A percentile compares a stretch with the other conserved stretches of the same genome.
Conservation (phyloP, 2,329 filamentous ascomycete genomes). For the Exophiala dermatitidis region DNA sequence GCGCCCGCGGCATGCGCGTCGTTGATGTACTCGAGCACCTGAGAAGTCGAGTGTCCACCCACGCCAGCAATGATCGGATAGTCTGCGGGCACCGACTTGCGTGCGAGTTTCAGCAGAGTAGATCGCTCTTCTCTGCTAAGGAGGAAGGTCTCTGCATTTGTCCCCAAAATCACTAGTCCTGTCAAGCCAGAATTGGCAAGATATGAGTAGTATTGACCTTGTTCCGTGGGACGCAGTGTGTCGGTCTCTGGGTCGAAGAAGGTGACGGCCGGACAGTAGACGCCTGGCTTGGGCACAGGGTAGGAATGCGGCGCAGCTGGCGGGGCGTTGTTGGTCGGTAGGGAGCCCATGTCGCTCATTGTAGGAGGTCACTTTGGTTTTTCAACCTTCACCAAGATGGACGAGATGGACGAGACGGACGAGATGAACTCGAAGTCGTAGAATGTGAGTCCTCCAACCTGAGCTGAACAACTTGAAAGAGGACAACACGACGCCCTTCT, state of each 20-base stretch:
- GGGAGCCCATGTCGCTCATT: slow-evolving; percentile 17
- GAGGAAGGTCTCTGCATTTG: slow-evolving; percentile 51
- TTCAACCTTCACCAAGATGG: background rate
- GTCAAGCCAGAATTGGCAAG: slow-evolving; percentile 45
- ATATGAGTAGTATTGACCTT: slow-evolving; percentile 47
- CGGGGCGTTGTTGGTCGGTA: slow-evolving; percentile 1
- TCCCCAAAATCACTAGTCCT: slow-evolving; percentile 49
- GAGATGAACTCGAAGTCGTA: background rate
- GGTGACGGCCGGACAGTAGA: slow-evolving; percentile 49
- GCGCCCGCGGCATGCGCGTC: slow-evolving; percentile 57
- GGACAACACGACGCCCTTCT: background rate
- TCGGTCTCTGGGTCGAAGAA: slow-evolving; percentile 47
- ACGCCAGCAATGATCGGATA: slow-evolving; percentile 58
- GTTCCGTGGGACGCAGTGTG: slow-evolving; percentile 41
- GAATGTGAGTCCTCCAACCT: no score
- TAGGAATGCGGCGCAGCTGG: slow-evolving; percentile 10
- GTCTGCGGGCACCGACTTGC: slow-evolving; percentile 41
- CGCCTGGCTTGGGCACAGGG: slow-evolving; percentile 35
- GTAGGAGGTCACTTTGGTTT: background rate
- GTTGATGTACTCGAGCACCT: slow-evolving; percentile 52
- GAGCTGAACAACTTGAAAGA: background rate
- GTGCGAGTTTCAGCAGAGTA: slow-evolving; percentile 49
- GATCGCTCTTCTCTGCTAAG: slow-evolving; percentile 52
- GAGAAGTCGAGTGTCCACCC: slow-evolving; percentile 56
- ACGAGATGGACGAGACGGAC: background rate